Evolutionary conservation across 371 early-diverging fungal genomes (phyloP), one percentile per base, ranked within the genome.

Genomic region (Circinella minor): DNA sequence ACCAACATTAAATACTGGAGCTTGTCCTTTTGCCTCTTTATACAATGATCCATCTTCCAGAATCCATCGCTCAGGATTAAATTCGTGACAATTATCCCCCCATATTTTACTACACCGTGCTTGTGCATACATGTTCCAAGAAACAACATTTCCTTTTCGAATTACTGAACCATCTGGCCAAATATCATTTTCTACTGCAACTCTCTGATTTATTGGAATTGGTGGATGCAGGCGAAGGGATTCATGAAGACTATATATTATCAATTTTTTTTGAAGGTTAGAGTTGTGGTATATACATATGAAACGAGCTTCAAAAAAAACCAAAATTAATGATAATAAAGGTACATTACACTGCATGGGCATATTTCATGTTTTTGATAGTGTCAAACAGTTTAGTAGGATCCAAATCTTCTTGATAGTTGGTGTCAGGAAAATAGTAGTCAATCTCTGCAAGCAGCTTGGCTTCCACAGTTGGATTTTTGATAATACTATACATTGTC

Each of bases 161-260:
- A 93, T 81, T 2, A 69, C 74, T 20, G 86, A 84, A 4, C 93
- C 91, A 65, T 91, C 90, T 0, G 94, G 94, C 70, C 90, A 83
- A 9, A 89, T 63, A 71, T 90, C 90, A 68, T 91, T 91, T 18
- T 85, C 71, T 7, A 90, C 74, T 36, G 90, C 91, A 34, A 77
- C 71, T 76, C 92, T 92, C 20, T 79, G 69, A 51, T 91, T 88
- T 13, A 69, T 66, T 14, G 95, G 94, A 0, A 94, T 93, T 3
- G 89, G 83, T 2, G 93, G 92, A 74, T 92, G 83, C 8, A 90
- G 81, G 8, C 93, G 81, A 17, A 94, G 71, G 1, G 88, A 80
- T 74, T 94, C 95, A 59, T 81, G 80, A 67, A 84, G 57, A 18
- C 34, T 60, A 48, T 13, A 8, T 49, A 54, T 72, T 63, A 71